Percentiles rank a stretch among this genome's conserved stretches.
Conservation (phyloP, 2,329 filamentous ascomycete species). For the Dactylellina parvicollis region DNA sequence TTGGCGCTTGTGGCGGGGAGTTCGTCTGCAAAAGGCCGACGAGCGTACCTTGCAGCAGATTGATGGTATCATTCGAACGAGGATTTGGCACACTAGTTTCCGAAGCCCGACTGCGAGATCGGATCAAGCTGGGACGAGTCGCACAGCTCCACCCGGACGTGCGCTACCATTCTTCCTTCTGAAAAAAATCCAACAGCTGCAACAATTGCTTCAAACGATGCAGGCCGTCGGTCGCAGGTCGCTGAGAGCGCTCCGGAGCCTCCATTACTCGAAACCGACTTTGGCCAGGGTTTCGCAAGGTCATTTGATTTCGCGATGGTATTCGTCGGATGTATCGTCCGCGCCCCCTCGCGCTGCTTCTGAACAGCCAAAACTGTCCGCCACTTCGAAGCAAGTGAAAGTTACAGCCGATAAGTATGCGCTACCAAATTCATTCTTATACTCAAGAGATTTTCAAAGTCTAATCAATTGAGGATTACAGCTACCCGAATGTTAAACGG, state of each 20-base stretch:
- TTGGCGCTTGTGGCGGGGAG: background rate
- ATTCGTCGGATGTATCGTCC: too few relatives aligned
- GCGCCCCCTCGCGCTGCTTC: conserved; percentile 3
- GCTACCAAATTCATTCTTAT: too few relatives aligned
- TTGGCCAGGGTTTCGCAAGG: background rate
- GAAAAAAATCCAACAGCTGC: conserved; percentile 21
- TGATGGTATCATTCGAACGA: too few relatives aligned
- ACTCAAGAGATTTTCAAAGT: background rate
- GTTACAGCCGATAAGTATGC: conserved; percentile 82
- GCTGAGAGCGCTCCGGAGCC: conserved; percentile 4
- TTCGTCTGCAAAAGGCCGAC: background rate
- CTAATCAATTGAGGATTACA: conserved; percentile 52
- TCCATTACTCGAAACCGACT: background rate
- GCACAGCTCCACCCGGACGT: background rate
- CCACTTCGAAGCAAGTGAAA: conserved; percentile 65
- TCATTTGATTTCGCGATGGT: background rate
- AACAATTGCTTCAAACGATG: conserved; percentile 24
- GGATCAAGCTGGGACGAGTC: conserved; percentile 28
- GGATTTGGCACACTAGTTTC: background rate
- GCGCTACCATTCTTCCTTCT: background rate
- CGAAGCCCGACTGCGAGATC: conserved; percentile 39
- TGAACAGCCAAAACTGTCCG: conserved; percentile 10
- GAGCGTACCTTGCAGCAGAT: conserved; percentile 39
- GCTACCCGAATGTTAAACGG: conserved; percentile 82
- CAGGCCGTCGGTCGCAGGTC: conserved; percentile 28